phyloP scores from a whole-genome alignment of 1,284 basidiomycete species.

The Fistulinella cinereoalba region DNA sequence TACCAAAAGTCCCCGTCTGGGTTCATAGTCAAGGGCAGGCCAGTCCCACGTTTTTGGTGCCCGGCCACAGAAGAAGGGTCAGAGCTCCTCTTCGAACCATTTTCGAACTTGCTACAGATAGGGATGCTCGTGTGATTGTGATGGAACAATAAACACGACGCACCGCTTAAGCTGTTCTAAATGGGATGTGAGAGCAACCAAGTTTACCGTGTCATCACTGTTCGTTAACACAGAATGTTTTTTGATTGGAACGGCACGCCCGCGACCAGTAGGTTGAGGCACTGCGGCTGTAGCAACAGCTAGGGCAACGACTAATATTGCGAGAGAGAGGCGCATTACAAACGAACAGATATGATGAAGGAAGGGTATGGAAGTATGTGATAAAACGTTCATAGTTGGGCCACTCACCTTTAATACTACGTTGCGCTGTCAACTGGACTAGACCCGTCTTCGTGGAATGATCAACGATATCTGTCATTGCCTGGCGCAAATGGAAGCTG shows the following conservation, averaged over 20 bases:
- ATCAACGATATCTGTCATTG: too few species aligned
- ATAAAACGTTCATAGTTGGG: too few species aligned
- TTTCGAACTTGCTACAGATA: conserved; percentile 6
- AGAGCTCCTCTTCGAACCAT: conserved; percentile 14
- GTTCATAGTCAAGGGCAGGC: conserved; percentile 23
- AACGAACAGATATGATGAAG: background rate
- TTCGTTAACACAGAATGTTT: conserved; percentile 8
- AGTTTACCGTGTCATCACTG: conserved; percentile 8
- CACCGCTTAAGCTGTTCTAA: conserved; percentile 7
- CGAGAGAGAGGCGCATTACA: conserved; percentile 13
- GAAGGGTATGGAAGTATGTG: too few species aligned
- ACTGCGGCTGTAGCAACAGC: conserved; percentile 9
- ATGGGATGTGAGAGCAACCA: conserved; percentile 7
- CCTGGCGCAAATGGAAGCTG: too few species aligned
- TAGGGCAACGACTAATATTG: conserved; percentile 7
- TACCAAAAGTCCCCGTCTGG: conserved; percentile 25
- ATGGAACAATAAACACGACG: background rate
- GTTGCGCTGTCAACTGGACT: too few species aligned
- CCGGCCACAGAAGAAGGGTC: conserved; percentile 5
- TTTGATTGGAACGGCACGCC: conserved; percentile 8
- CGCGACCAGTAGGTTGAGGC: background rate
- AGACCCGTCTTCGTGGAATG: too few species aligned
- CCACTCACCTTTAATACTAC: too few species aligned
- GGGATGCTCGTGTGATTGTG: background rate
- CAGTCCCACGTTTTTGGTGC: conserved; percentile 2